Evolutionary conservation across 2,329 filamentous ascomycete species (phyloP), one percentile per base, ranked within the genome.

Genomic region (Apiospora rasikravindrae): DNA sequence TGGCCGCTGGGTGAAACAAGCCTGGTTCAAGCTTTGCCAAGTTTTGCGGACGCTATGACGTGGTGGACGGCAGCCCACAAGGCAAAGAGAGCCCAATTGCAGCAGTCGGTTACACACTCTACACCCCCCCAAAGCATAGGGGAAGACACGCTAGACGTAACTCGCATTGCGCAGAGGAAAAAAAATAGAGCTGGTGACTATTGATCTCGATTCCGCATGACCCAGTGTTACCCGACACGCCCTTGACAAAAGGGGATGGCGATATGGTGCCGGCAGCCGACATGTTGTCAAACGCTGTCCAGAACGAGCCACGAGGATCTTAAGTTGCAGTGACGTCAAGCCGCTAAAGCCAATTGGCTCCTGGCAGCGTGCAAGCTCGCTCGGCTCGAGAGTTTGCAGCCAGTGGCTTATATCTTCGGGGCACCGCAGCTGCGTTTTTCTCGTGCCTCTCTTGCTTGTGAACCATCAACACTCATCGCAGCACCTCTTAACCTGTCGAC

Each of bases 21-120:
- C 72, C 47, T 75, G 73, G 75, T 75, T 76, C 75, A 77, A 76
- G 74, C 75, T 57, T 37, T 76, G 76, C 77, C 76, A 77, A 76
- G 77, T 78, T 78, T 77, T 74, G 10, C 40, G 24, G 42, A 22
- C 10, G 53, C 53, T 64, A 77, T 78, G 77, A 78, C 77, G 77
- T 75, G 29, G 64, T 67, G 7, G 45, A 53, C 22, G 16, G 67
- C 68, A 24, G 70, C 37, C 64, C 24, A 42, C 49, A 19, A 74
- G 16, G 16, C 26, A 19, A 5, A 4, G 2, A 10, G 11, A 61
- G 4, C 29, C 53, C 53, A 40, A 64, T 64, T 64, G 57, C 57
- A 40, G 33, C 57, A 5, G 40, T n/a, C 26, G 14, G 57, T 40
- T n/a, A n/a, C 57, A 19, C 26, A n/a, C n/a, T n/a, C n/a, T n/a